These are phyloP conservation scores for Exophiala oligosperma DNA, from an alignment of 2,329 filamentous ascomycete genomes.

Conservation along the genomic window DNA sequence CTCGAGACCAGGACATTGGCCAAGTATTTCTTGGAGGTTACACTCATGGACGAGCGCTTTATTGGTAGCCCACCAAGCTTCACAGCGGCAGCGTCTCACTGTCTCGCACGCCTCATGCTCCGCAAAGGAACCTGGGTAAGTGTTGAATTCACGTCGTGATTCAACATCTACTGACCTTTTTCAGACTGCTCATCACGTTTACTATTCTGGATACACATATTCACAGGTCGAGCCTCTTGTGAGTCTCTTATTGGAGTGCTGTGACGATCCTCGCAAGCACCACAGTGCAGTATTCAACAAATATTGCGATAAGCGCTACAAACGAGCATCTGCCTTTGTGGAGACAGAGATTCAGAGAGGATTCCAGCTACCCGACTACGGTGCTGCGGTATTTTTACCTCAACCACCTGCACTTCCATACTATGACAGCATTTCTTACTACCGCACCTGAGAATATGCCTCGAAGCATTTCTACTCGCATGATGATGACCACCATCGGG, in stretches of 20 bases:
- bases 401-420: slow-evolving; percentile 20
- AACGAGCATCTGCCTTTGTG: slow-evolving; percentile 78
- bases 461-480: slow-evolving; percentile 2
- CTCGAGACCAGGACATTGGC: slow-evolving; percentile 90
- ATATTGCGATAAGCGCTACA: slow-evolving; percentile 84
- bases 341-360: slow-evolving; percentile 68
- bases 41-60: slow-evolving; percentile 97
- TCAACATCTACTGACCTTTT: slow-evolving; percentile 18
- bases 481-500: neutral
- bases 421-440: slow-evolving; percentile 27
- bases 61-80: slow-evolving; percentile 89
- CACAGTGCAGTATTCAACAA: slow-evolving; percentile 89
- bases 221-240: slow-evolving; percentile 77
- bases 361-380: slow-evolving; percentile 51
- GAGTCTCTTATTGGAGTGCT: slow-evolving; percentile 81
- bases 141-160: slow-evolving; percentile 23
- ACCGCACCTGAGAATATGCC: slow-evolving; percentile 14
- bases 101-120: slow-evolving; percentile 82
- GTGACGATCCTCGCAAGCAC: slow-evolving; percentile 75
- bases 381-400: slow-evolving; percentile 14
- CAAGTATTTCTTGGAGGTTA: slow-evolving; percentile 97
- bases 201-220: slow-evolving; percentile 93
- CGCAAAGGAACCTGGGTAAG: slow-evolving; percentile 92
- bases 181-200: slow-evolving; percentile 77
- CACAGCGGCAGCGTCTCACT: slow-evolving; percentile 87